Base-by-base conservation (phyloP, 1,139 yeast species). In the Scheffersomyces quercinus region DNA sequence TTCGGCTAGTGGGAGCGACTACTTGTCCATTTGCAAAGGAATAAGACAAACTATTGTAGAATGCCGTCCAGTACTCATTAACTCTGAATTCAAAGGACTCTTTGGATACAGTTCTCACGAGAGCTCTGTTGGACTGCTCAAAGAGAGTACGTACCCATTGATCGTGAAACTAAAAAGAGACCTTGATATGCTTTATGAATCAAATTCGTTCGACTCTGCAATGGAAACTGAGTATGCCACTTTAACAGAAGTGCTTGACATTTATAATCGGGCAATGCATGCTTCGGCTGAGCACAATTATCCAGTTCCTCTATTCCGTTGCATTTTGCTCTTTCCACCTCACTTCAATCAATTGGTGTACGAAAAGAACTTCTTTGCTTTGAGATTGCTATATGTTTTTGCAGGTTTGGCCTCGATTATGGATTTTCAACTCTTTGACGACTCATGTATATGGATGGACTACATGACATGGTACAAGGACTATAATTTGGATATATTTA, bases 241-340 rank as follows among this genome's bases (percentile, higher is more conserved):
- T 7, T 42, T 51, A 24, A 36, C 37, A 11, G 48, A 46, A 4
- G 42, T 51, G 15, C 41, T 63, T 10, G 37, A 41, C 6, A 14
- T 48, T 8, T 46, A 59, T 29, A 54, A 55, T 15, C 39, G 45
- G n/a, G 43, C 56, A 30, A 41, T 58, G 16, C 40, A 49, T 35
- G 40, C 55, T 20, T 45, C 59, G 4, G 47, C 54, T 3, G 35
- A 42, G 5, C 48, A 40, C n/a, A 56, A 60, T 41, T 58, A 56
- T 39, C 68, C 68, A 3, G 43, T 63, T 3, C 69, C 72, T 2
- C 37, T 69, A 3, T 62, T 54, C 41, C 49, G 64, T 38, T 67
- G 67, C 64, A 40, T 67, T 8, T 50, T 65, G 24, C 37, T 60
- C n/a, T 32, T 62, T 3, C 46, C 51, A 5, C 44, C 45, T 6